A percentile compares a stretch with the other conserved stretches of the same genome.
Evolutionary conservation across 331 rosid species (phyloP).

Genomic region (Quercus lobata): DNA sequence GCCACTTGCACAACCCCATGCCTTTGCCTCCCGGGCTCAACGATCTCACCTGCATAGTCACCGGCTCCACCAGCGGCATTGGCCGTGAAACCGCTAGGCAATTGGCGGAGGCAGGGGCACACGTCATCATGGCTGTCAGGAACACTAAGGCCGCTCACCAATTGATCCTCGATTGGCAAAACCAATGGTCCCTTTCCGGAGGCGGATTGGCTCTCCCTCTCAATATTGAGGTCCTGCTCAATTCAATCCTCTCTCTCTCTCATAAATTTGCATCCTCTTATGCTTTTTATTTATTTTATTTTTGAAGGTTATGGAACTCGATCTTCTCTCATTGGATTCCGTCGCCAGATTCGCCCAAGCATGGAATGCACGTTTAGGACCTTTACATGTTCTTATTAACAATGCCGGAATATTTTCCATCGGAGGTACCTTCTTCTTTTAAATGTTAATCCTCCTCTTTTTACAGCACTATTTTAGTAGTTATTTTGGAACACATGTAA

Average conservation of each 20-base stretch:
- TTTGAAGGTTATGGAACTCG: constrained; percentile 79
- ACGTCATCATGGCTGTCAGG: constrained; percentile 99
- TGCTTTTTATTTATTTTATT: background rate
- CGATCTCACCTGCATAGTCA: constrained; percentile 80
- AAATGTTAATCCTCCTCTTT: background rate
- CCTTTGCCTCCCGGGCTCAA: constrained; percentile 67
- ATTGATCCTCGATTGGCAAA: constrained; percentile 89
- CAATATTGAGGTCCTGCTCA: constrained; percentile 71
- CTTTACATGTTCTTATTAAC: constrained; percentile 89
- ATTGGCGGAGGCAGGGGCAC: constrained; percentile 92
- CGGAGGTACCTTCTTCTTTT: constrained; percentile 56
- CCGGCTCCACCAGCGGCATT: constrained; percentile 96
- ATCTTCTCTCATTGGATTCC: constrained; percentile 93
- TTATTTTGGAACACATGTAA: background rate
- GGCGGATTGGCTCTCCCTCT: constrained; percentile 66
- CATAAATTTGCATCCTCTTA: background rate
- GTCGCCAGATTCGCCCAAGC: constrained; percentile 74
- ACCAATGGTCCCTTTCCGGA: constrained; percentile 49
- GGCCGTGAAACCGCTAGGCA: constrained; percentile 98
- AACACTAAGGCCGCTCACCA: constrained; percentile 77
- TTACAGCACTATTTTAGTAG: background rate
- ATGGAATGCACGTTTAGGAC: constrained; percentile 85
- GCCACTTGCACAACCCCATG: constrained; percentile 85
- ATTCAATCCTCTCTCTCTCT: too few species aligned
- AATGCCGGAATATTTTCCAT: constrained; percentile 97